Percentiles rank a stretch among this genome's conserved stretches.
Evolutionary conservation across 2,329 filamentous ascomycete genomes (phyloP).

Genomic region (Xylariaceae sp.): DNA sequence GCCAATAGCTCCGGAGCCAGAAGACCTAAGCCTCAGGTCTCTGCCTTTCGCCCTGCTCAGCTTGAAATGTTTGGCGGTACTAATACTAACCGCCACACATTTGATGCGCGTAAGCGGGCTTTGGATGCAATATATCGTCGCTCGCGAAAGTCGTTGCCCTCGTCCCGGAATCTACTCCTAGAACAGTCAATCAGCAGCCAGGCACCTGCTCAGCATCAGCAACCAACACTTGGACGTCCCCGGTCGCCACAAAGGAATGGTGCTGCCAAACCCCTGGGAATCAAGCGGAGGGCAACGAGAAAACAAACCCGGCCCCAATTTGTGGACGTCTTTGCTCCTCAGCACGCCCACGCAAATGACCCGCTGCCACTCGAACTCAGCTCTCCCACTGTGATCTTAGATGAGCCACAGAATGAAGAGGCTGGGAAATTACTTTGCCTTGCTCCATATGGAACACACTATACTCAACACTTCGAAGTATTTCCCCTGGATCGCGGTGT

Average conservation of each 20-base stretch:
- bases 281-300: slow-evolving; percentile 27
- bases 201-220: slow-evolving; percentile 19
- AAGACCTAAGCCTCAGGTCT: slow-evolving; percentile 15
- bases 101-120: slow-evolving; percentile 47
- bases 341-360: slow-evolving; percentile 50
- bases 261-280: neutral
- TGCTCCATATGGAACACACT: slow-evolving; percentile 55
- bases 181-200: slow-evolving; percentile 32
- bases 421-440: slow-evolving; percentile 46
- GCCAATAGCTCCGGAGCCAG: slow-evolving; percentile 4
- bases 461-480: slow-evolving; percentile 58
- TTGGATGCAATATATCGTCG: slow-evolving; percentile 52
- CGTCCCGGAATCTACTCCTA: slow-evolving; percentile 31
- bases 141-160: slow-evolving; percentile 29
- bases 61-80: slow-evolving; percentile 45
- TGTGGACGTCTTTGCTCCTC: slow-evolving; percentile 47
- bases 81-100: slow-evolving; percentile 35
- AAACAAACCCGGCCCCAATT: slow-evolving; percentile 42
- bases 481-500: slow-evolving; percentile 52
- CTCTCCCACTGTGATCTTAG: slow-evolving; percentile 21
- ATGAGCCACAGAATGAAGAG: slow-evolving; percentile 19
- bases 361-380: slow-evolving; percentile 38
- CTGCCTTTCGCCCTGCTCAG: slow-evolving; percentile 45
- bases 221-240: slow-evolving; percentile 1
- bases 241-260: slow-evolving; percentile 2